These are phyloP conservation scores for Cucurbitaria berberidis DNA, from an alignment of 2,329 filamentous ascomycete genomes.

Conservation along the genomic window DNA sequence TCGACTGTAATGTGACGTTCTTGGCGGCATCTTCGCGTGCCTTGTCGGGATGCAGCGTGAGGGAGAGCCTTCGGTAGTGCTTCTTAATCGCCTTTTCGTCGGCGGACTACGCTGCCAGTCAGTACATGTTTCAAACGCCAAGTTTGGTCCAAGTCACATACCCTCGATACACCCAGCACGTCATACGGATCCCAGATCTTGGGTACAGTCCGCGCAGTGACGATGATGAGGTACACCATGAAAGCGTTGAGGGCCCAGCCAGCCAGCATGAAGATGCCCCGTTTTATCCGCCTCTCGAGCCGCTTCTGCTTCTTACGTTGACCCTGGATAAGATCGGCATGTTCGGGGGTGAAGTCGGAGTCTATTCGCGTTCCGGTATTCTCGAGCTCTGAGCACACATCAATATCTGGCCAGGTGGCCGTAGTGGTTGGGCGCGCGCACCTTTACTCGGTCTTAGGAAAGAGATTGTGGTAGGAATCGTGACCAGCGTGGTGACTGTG, in stretches of 20 bases:
- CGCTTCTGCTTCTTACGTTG: constrained; percentile 87
- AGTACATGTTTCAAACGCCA: constrained; percentile 16
- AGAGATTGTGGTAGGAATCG: constrained; percentile 86
- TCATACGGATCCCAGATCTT: constrained; percentile 98
- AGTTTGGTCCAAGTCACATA: constrained; percentile 49
- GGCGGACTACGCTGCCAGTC: constrained; percentile 64
- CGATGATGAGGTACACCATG: constrained; percentile 90
- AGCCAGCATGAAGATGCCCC: constrained; percentile 73
- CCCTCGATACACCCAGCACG: constrained; percentile 84
- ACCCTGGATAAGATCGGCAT: constrained; percentile 82
- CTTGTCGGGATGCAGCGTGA: constrained; percentile 94
- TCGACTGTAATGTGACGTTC: constrained; percentile 84
- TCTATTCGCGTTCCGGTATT: constrained; percentile 82
- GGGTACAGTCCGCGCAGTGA: constrained; percentile 71
- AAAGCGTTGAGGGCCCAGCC: constrained; percentile 86
- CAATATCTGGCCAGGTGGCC: constrained; percentile 11
- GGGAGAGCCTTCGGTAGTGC: constrained; percentile 84
- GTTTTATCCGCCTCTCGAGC: constrained; percentile 86
- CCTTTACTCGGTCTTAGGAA: constrained; percentile 79
- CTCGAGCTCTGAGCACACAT: constrained; percentile 65
- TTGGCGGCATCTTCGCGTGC: constrained; percentile 79
- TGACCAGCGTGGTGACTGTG: constrained; percentile 85
- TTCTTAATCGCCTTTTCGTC: constrained; percentile 91
- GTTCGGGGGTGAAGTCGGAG: constrained; percentile 78
- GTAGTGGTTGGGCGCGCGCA: constrained; percentile 40